These are phyloP conservation scores for Trichoderma endophyticum DNA, from an alignment of 2,329 filamentous ascomycete species.

Conservation along the genomic window DNA sequence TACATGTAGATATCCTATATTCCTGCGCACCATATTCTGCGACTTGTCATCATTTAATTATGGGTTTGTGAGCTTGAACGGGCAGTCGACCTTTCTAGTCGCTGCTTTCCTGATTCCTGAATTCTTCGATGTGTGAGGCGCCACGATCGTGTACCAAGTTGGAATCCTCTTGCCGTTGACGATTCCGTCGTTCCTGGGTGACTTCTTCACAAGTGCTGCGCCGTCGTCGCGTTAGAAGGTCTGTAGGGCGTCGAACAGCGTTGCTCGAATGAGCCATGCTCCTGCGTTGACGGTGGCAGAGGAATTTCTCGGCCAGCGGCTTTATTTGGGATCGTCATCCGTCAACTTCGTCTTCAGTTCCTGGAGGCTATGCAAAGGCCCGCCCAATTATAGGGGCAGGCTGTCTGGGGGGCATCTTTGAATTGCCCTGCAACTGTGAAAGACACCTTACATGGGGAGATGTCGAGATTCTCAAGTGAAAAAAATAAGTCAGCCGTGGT, in stretches of 20 bases:
- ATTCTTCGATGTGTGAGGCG: too few species aligned
- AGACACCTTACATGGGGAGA: neutral
- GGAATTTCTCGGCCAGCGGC: neutral
- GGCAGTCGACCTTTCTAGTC: neutral
- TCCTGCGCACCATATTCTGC: neutral
- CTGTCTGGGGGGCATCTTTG: too few species aligned
- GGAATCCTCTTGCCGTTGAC: neutral
- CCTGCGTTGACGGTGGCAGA: neutral
- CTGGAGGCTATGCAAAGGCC: neutral
- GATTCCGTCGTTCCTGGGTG: too few species aligned
- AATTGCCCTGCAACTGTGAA: neutral
- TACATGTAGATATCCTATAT: neutral
- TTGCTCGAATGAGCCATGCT: too few species aligned
- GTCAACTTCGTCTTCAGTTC: too few species aligned
- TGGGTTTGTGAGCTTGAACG: neutral
- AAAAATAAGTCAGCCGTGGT: too few species aligned
- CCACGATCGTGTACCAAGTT: neutral
- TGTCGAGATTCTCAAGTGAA: too few species aligned
- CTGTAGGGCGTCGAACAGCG: too few species aligned
- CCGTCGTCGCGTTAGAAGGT: too few species aligned
- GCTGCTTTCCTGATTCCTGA: neutral
- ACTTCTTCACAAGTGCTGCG: neutral
- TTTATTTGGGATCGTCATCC: too few species aligned
- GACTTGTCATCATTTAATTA: neutral
- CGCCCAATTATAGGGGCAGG: neutral